These are phyloP conservation scores for Rhypophila decipiens DNA, from an alignment of 495 filamentous ascomycete species.

Conservation along the genomic window DNA sequence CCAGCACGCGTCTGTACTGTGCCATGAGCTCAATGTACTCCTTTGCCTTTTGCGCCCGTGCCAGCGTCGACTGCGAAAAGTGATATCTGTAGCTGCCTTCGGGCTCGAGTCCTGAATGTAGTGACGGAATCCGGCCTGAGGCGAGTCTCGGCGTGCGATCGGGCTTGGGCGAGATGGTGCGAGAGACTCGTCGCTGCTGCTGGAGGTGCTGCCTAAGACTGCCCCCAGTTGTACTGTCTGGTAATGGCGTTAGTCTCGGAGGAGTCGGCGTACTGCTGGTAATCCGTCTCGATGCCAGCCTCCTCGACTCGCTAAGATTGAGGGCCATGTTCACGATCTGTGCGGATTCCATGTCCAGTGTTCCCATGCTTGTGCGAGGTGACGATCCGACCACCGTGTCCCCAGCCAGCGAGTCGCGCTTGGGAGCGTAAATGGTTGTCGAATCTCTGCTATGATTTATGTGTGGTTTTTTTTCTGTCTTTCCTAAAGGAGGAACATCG, in stretches of 20 bases:
- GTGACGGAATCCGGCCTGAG: conserved; percentile 26
- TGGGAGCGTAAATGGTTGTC: conserved; percentile 8
- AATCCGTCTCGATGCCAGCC: conserved; percentile 52
- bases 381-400: conserved; percentile 17
- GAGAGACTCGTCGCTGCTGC: conserved; percentile 53
- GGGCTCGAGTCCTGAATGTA: conserved; percentile 37
- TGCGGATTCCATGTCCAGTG: conserved; percentile 64
- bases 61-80: conserved; percentile 72
- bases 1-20: conserved; percentile 72
- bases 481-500: neutral
- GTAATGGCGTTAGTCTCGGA: conserved; percentile 37
- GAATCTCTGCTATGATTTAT: conserved; percentile 9
- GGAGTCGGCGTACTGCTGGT: conserved; percentile 45
- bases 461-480: no score
- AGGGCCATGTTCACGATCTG: conserved; percentile 89
- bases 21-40: conserved; percentile 70
- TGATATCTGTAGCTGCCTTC: conserved; percentile 46
- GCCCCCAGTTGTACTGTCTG: conserved; percentile 40
- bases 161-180: conserved; percentile 52
- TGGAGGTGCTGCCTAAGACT: conserved; percentile 59
- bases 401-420: conserved; percentile 13
- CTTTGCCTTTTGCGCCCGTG: conserved; percentile 70
- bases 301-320: conserved; percentile 77
- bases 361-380: conserved; percentile 11
- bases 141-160: conserved; percentile 34